These are phyloP conservation scores for Trichosanthes cucumerina DNA, from an alignment of 306 rosid genomes.

Conservation along the genomic window DNA sequence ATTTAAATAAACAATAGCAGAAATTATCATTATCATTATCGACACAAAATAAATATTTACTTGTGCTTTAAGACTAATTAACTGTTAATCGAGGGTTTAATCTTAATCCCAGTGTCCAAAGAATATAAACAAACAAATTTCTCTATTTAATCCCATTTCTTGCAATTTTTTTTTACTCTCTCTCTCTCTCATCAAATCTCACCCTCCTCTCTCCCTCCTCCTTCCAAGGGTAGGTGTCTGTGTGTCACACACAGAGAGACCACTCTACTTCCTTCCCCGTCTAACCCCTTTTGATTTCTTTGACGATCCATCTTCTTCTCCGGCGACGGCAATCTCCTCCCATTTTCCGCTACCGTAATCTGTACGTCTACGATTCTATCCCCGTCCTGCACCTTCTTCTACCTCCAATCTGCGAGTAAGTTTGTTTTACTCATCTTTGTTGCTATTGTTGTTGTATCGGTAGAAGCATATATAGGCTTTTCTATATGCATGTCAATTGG, in stretches of 20 bases:
- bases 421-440: not conserved
- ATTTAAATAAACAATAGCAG: not conserved
- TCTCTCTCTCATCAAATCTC: not conserved
- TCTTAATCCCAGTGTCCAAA: not conserved
- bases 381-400: not conserved
- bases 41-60: not conserved
- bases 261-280: constrained; percentile 5
- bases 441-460: not conserved
- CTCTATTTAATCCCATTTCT: not conserved
- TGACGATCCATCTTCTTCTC: constrained; percentile 37
- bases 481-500: constrained; percentile 53
- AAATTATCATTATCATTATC: not conserved
- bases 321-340: constrained; percentile 11
- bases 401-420: constrained; percentile 21
- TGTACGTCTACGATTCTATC: not conserved
- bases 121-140: not conserved
- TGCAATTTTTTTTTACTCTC: not conserved
- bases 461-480: not conserved
- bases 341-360: constrained; percentile 4
- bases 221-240: constrained; percentile 2
- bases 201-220: not conserved
- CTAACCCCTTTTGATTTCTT: constrained; percentile 19
- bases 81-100: not conserved
- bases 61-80: not conserved
- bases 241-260: constrained; percentile 2